These are phyloP conservation scores for Skeletonema tropicum DNA, from an alignment of 108 stramenopile species.

Conservation along the genomic window DNA sequence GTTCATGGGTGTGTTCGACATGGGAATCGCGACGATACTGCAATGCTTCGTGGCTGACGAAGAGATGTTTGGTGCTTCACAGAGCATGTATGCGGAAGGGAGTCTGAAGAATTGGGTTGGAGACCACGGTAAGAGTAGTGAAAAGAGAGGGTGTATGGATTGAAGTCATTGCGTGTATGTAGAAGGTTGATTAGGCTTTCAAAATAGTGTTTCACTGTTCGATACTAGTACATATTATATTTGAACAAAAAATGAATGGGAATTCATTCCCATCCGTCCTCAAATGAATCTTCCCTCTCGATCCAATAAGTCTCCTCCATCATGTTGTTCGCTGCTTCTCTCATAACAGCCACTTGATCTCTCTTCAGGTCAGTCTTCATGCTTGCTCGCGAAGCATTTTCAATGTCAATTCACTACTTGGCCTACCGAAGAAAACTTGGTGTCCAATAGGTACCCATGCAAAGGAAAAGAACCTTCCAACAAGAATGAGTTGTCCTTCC, in stretches of 20 bases:
- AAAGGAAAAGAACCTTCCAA: conserved; percentile 74
- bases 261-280: conserved; percentile 22
- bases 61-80: conserved; percentile 79
- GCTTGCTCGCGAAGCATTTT: conserved; percentile 57
- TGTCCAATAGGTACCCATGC: conserved; percentile 81
- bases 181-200: background rate
- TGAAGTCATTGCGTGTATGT: background rate
- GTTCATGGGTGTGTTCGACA: conserved; percentile 72
- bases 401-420: conserved; percentile 63
- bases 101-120: conserved; percentile 9
- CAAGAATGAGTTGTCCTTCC: conserved; percentile 80
- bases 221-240: background rate
- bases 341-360: conserved; percentile 25
- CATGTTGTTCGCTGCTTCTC: conserved; percentile 22
- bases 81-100: conserved; percentile 66
- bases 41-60: conserved; percentile 93
- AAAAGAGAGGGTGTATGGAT: background rate
- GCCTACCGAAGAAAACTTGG: conserved; percentile 84
- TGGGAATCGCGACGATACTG: conserved; percentile 81
- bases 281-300: conserved; percentile 20
- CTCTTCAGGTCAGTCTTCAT: conserved; percentile 22
- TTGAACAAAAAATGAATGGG: background rate
- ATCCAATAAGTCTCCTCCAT: conserved; percentile 37
- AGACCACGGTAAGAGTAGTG: background rate
- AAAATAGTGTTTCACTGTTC: background rate